These are phyloP conservation scores for Macadamia integrifolia DNA, from an alignment of 164 flowering plant species.

Conservation along the genomic window DNA sequence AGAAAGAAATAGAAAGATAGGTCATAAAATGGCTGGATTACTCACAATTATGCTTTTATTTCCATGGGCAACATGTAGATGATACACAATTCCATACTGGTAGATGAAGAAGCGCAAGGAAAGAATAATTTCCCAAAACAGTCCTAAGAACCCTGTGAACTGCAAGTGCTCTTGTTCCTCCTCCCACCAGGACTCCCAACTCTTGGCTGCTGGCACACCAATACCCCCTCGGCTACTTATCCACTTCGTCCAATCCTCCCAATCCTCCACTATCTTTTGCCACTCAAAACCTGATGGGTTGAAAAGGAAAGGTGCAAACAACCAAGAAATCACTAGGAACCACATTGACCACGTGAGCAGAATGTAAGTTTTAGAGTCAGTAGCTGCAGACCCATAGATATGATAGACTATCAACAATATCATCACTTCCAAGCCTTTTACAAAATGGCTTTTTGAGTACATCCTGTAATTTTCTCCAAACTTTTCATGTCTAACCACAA, in stretches of 20 bases:
- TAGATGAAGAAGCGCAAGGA: slow-evolving; percentile 75
- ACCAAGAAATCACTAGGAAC: slow-evolving; percentile 81
- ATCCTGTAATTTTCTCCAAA: slow-evolving; percentile 94
- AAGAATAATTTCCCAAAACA: slow-evolving; percentile 71
- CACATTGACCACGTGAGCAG: slow-evolving; percentile 72
- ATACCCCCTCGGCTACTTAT: slow-evolving; percentile 83
- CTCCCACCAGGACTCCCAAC: slow-evolving; percentile 99
- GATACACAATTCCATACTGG: slow-evolving; percentile 95
- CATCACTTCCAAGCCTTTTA: slow-evolving; percentile 80
- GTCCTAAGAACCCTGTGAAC: slow-evolving; percentile 61
- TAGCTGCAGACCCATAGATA: slow-evolving; percentile 48
- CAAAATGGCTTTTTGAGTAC: slow-evolving; percentile 96
- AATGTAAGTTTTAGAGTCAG: slow-evolving; percentile 27
- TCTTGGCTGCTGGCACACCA: slow-evolving; percentile 85
- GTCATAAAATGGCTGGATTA: neutral
- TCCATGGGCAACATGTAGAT: slow-evolving; percentile 50
- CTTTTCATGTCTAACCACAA: slow-evolving; percentile 91
- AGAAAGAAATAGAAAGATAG: neutral
- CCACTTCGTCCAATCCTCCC: slow-evolving; percentile 98
- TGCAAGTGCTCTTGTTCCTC: slow-evolving; percentile 94
- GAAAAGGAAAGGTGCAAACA: slow-evolving; percentile 90
- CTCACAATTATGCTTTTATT: slow-evolving; percentile 75
- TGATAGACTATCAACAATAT: slow-evolving; percentile 62
- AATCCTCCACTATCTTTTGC: slow-evolving; percentile 97
- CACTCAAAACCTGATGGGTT: slow-evolving; percentile 99